phyloP scores from a whole-genome alignment of 257 asterid species.

The Ilex aquifolium region DNA sequence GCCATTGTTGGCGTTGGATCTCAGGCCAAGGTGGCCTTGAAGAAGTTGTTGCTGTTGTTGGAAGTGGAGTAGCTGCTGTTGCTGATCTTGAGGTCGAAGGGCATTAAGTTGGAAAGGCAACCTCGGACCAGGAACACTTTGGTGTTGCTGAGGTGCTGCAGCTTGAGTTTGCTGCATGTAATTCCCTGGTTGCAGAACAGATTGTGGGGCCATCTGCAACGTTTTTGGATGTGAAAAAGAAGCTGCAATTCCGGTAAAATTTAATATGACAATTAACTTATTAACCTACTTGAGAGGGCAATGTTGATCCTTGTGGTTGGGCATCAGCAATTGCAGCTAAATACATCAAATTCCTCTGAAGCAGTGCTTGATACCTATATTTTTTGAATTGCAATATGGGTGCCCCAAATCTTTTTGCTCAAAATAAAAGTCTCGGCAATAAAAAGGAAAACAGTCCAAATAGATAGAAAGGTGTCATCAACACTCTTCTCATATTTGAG shows the following conservation, averaged over 20 bases:
- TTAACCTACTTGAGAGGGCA: constrained; percentile 51
- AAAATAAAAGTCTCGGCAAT: too few species aligned
- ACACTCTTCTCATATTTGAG: too few species aligned
- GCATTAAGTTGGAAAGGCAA: constrained; percentile 83
- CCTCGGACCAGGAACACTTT: constrained; percentile 42
- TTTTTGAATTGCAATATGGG: constrained; percentile 1
- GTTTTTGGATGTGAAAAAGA: constrained; percentile 20
- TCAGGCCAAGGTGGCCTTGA: constrained; percentile 48
- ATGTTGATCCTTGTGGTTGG: constrained; percentile 64
- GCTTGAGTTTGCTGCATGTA: constrained; percentile 44
- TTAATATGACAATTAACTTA: neutral
- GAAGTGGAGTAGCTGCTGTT: constrained; percentile 59
- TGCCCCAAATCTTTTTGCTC: neutral
- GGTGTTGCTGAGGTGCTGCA: constrained; percentile 46
- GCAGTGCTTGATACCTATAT: constrained; percentile 77
- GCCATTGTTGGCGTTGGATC: constrained; percentile 46
- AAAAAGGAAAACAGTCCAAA: too few species aligned
- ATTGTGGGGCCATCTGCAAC: constrained; percentile 40
- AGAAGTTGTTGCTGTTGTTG: constrained; percentile 69
- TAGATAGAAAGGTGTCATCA: too few species aligned
- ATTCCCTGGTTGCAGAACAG: constrained; percentile 54
- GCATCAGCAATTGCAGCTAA: constrained; percentile 99
- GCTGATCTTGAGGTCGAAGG: constrained; percentile 65
- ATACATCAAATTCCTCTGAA: constrained; percentile 91
- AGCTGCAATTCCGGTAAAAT: neutral